A percentile compares a stretch with the other conserved stretches of the same genome.
These are phyloP conservation scores for Backusella circina DNA, from an alignment of 192 early-diverging fungal species.

Conservation along the genomic window DNA sequence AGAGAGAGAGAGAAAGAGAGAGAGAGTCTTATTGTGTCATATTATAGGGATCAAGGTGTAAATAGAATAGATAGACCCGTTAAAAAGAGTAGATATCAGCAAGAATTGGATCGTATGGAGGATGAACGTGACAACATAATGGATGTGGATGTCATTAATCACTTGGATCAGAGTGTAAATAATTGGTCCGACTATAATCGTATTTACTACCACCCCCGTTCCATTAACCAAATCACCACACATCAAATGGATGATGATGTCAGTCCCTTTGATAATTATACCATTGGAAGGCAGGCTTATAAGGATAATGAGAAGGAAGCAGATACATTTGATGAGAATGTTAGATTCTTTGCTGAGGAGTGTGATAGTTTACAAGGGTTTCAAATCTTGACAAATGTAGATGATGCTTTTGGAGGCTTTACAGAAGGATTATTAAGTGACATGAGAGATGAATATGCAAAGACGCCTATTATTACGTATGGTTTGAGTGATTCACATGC, in stretches of 20 bases:
- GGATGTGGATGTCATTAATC: constrained; percentile 4
- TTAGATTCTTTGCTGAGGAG: constrained; percentile 51
- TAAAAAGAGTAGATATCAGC: constrained; percentile 27
- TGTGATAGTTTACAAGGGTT: constrained; percentile 67
- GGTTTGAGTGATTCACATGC: constrained; percentile 32
- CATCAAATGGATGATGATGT: constrained; percentile 44
- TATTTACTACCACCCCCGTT: constrained; percentile 70
- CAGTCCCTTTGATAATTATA: constrained; percentile 51
- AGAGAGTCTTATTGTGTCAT: not conserved
- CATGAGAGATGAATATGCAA: constrained; percentile 70
- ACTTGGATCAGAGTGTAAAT: constrained; percentile 49
- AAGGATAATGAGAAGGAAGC: constrained; percentile 50
- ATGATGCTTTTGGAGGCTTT: constrained; percentile 73
- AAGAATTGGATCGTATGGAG: constrained; percentile 30
- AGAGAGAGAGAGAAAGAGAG: too few species aligned
- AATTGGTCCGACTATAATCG: constrained; percentile 85
- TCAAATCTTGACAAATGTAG: constrained; percentile 60
- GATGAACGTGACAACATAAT: constrained; percentile 5
- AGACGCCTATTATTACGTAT: constrained; percentile 56
- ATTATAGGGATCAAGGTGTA: constrained; percentile 27
- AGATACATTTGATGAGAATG: constrained; percentile 49
- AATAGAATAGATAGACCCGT: constrained; percentile 14
- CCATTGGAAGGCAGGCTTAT: constrained; percentile 44
- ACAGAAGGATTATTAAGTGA: constrained; percentile 50
- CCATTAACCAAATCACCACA: constrained; percentile 41